Conservation (phyloP, 306 rosid species). For the Vigna radiata region DNA sequence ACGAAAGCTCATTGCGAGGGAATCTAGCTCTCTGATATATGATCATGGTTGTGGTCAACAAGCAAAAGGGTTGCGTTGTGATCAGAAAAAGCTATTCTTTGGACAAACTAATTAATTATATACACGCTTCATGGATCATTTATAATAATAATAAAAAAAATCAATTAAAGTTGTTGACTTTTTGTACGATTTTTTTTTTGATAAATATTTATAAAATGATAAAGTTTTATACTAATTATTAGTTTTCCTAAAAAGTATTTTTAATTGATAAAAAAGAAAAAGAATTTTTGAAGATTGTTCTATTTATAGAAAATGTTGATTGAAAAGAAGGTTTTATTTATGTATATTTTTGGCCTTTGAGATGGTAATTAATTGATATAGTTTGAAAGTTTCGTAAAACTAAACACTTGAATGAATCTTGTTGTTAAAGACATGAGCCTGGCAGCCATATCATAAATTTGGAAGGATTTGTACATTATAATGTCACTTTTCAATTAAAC, state of each 20-base stretch:
- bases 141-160: background rate
- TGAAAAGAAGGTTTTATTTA: too few species aligned
- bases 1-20: background rate
- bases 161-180: background rate
- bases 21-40: constrained; percentile 11
- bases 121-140: constrained; percentile 18
- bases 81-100: constrained; percentile 40
- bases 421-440: constrained; percentile 36
- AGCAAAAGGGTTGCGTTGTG: constrained; percentile 9
- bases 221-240: background rate
- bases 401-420: constrained; percentile 40
- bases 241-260: background rate
- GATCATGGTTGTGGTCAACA: background rate
- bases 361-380: constrained; percentile 13
- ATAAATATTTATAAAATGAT: background rate
- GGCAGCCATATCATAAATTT: constrained; percentile 27
- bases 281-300: too few species aligned
- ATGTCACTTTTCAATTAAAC: constrained; percentile 35
- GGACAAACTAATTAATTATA: constrained; percentile 28
- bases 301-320: too few species aligned
- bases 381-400: constrained; percentile 33
- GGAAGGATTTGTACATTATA: constrained; percentile 47
- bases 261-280: background rate
- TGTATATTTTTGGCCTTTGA: background rate
- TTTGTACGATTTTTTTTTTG: background rate